These are phyloP conservation scores for Tanacetum coccineum DNA, from an alignment of 129 eudicot genomes.

Conservation along the genomic window DNA sequence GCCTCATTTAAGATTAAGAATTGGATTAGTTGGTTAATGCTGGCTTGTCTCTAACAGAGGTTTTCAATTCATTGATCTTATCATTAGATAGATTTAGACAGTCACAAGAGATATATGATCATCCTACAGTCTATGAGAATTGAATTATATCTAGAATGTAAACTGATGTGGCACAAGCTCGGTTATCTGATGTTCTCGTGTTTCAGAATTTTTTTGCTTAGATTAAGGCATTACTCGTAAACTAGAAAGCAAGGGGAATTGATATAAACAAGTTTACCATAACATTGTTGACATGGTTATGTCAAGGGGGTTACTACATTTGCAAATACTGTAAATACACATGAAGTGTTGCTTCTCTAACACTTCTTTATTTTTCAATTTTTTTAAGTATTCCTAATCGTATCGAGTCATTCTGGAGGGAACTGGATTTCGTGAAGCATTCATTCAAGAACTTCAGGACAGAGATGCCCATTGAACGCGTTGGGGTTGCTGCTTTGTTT, in stretches of 20 bases:
- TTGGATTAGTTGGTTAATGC: too few species aligned
- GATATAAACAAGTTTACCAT: too few species aligned
- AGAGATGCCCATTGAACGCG: constrained; percentile 52
- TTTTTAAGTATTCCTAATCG: constrained; percentile 36
- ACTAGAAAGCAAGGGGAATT: too few species aligned
- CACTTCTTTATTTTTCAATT: not conserved
- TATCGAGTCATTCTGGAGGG: constrained; percentile 56
- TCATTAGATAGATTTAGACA: not conserved
- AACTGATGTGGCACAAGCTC: not conserved
- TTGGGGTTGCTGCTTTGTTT: constrained; percentile 52
- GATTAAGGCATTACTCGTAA: too few species aligned
- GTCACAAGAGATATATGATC: too few species aligned
- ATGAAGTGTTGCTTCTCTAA: too few species aligned
- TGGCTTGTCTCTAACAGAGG: not conserved
- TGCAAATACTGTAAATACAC: not conserved
- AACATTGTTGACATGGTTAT: too few species aligned
- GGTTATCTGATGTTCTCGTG: too few species aligned
- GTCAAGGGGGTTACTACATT: not conserved
- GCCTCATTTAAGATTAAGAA: not conserved
- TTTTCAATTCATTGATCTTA: not conserved
- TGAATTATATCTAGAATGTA: not conserved
- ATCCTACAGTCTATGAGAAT: not conserved
- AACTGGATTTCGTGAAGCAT: constrained; percentile 48
- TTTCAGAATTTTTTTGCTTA: too few species aligned
- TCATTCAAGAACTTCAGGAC: constrained; percentile 42